phyloP scores from a whole-genome alignment of 768 basidiomycete genomes.

The Mycena epipterygia region DNA sequence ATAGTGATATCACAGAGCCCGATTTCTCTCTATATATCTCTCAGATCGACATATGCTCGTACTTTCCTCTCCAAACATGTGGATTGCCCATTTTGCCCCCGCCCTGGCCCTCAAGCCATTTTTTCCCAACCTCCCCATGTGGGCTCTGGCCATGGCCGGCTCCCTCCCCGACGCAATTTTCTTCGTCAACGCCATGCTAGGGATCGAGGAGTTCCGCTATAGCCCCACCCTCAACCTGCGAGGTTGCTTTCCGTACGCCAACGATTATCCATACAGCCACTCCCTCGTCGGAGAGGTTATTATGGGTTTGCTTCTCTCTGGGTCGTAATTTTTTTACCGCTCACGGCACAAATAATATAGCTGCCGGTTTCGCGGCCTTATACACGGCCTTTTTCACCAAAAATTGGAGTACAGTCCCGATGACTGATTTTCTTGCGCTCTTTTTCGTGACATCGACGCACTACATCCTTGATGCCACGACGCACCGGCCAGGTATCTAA shows the following conservation, averaged over 20 bases:
- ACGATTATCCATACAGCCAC: constrained; percentile 21
- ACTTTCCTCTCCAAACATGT: constrained; percentile 14
- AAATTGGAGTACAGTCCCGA: constrained; percentile 18
- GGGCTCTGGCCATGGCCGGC: constrained; percentile 16
- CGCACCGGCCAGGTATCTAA: constrained; percentile 19
- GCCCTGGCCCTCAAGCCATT: constrained; percentile 21
- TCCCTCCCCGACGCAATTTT: constrained; percentile 19
- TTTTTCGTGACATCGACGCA: constrained; percentile 21
- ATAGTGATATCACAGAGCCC: constrained; percentile 18
- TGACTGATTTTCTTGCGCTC: constrained; percentile 20
- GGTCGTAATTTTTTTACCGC: constrained; percentile 13
- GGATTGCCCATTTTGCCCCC: constrained; percentile 20
- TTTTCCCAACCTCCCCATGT: constrained; percentile 18
- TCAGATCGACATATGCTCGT: constrained; percentile 19
- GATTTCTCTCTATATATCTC: constrained; percentile 14
- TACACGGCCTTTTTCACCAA: constrained; percentile 22
- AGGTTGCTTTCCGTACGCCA: constrained; percentile 21
- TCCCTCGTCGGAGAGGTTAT: constrained; percentile 20
- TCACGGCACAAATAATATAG: constrained; percentile 21
- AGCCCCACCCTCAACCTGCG: constrained; percentile 17
- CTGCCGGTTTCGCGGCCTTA: constrained; percentile 19
- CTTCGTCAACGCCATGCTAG: constrained; percentile 18
- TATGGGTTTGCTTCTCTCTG: constrained; percentile 21
- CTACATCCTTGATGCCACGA: constrained; percentile 22
- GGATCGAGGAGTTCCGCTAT: constrained; percentile 22